Base-by-base conservation (phyloP, 371 early-diverging fungal genomes). In the Actinomucor elegans region DNA sequence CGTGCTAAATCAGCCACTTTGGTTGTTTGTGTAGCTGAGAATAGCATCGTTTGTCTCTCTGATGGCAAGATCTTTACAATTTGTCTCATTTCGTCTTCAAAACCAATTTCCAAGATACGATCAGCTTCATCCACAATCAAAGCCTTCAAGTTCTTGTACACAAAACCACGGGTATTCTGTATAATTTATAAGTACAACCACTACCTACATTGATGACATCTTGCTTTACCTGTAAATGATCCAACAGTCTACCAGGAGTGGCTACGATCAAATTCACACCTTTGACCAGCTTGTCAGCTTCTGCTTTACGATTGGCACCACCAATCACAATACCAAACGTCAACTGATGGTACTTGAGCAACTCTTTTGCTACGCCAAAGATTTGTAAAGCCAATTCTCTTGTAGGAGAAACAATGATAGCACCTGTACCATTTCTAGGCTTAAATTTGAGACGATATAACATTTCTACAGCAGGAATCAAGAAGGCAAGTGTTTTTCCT, bases 371-470 rank as follows among this genome's bases (percentile, higher is more conserved):
- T 27, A 98, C 98, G 24, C 97, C 95, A 80, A 94, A 95, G 61
- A 98, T 99, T 68, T 99, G 99, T 48, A 98, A 77, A 21, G 99
- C 98, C 42, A 99, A 82, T 80, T 99, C 99, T 68, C 99, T 88
- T 21, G 99, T 99, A n/a, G 99, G 99, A 5, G 98, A 90, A 35
- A 99, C 96, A 54, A 99, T 86, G 49, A 99, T 73, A 26, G 92
- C 91, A 51, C 98, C 98, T 1, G 98, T 97, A 48, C 94, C 99
- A 61, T 98, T 97, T 67, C 97, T 86, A 21, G 98, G 94, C 81
- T 97, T 97, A 60, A 88, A 86, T 67, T 90, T 88, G 31, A 94
- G 79, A 57, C 79, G 88, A 57, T 83, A 79, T 15, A 99, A 76
- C 58, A 94, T 68, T 66, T 99, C 97, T 28, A 99, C 73, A 14